Conservation (phyloP, 805 yeast genomes). For the Sungouiozyma intestinalis region DNA sequence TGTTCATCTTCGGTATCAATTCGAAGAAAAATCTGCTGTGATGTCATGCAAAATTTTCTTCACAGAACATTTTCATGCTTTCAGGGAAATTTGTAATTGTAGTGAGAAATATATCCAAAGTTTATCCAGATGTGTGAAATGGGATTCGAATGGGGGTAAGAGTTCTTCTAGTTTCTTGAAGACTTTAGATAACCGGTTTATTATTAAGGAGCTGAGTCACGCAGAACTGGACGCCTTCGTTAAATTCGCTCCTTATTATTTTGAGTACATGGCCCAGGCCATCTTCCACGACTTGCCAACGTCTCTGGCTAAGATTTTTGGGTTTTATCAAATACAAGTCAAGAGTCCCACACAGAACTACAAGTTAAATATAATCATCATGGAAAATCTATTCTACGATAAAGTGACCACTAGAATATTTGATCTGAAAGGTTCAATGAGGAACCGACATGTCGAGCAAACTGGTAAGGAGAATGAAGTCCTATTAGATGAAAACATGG, state of each 20-base stretch:
- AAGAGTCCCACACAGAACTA: constrained; percentile 61
- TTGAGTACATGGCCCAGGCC: constrained; percentile 91
- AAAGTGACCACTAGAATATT: constrained; percentile 75
- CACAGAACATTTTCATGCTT: constrained; percentile 94
- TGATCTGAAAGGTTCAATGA: constrained; percentile 95
- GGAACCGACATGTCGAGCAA: constrained; percentile 92
- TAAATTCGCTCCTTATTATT: constrained; percentile 91
- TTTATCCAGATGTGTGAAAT: constrained; percentile 82
- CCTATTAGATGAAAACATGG: constrained; percentile 92
- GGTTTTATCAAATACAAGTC: constrained; percentile 88
- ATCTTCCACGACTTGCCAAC: constrained; percentile 92
- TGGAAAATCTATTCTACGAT: constrained; percentile 90
- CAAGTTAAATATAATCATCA: constrained; percentile 82
- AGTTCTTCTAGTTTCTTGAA: constrained; percentile 91
- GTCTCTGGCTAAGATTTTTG: constrained; percentile 87
- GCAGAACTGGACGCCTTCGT: constrained; percentile 89
- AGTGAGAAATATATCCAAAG: constrained; percentile 74
- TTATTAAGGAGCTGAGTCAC: constrained; percentile 79
- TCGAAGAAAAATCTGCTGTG: constrained; percentile 71
- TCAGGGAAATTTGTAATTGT: constrained; percentile 73
- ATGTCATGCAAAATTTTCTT: constrained; percentile 89
- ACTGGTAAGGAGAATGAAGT: constrained; percentile 96
- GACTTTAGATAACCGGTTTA: constrained; percentile 81
- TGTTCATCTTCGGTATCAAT: constrained; percentile 85
- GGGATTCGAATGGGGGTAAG: constrained; percentile 96